These are phyloP conservation scores for Dipodascopsis uninucleata DNA, from an alignment of 805 yeast genomes.

Conservation along the genomic window DNA sequence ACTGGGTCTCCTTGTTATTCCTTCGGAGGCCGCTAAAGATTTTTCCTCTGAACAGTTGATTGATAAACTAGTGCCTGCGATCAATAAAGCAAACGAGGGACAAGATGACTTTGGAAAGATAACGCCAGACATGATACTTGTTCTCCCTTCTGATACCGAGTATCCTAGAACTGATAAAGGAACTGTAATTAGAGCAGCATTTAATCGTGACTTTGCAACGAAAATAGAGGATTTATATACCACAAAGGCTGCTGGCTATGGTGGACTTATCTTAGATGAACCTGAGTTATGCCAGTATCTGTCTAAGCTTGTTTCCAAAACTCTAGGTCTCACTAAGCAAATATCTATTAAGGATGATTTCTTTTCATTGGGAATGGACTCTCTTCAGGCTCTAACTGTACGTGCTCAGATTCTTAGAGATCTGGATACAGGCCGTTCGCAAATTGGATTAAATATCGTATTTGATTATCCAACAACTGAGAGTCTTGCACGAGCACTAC, in stretches of 20 bases:
- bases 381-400: slow-evolving; percentile 1
- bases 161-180: slow-evolving; percentile 5
- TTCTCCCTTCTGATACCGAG: neutral
- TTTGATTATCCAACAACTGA: slow-evolving; percentile 5
- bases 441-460: slow-evolving; percentile 1
- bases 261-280: neutral
- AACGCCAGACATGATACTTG: neutral
- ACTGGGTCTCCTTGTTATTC: slow-evolving; percentile 1
- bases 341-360: neutral
- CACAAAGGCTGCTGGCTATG: slow-evolving; percentile 2
- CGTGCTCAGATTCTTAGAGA: neutral
- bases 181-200: slow-evolving; percentile 1
- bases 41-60: neutral
- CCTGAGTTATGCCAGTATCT: neutral
- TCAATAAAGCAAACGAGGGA: neutral
- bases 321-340: neutral
- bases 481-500: neutral
- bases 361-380: slow-evolving; percentile 2
- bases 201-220: neutral
- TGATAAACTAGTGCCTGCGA: slow-evolving; percentile 2
- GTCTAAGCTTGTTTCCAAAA: neutral
- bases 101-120: slow-evolving; percentile 1
- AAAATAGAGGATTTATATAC: slow-evolving; percentile 2
- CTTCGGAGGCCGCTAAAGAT: neutral
- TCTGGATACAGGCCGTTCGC: slow-evolving; percentile 2